Conservation (phyloP, 2,329 filamentous ascomycete genomes). For the Cercospora sp. region DNA sequence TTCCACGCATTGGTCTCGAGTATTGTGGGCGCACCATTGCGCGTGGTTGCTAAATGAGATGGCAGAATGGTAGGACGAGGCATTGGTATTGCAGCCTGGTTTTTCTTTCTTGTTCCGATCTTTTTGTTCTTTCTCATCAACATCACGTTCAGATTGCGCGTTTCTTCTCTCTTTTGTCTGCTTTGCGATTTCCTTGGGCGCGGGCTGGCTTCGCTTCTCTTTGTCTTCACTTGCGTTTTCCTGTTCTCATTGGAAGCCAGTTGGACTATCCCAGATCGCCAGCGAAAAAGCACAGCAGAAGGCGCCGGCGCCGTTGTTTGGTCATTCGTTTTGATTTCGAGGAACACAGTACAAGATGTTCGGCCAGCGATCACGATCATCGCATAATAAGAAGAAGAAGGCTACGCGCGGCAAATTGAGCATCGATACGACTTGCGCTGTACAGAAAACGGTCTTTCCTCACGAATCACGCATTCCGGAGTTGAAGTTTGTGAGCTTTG, state of each 20-base stretch:
- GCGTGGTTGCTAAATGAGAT: neutral
- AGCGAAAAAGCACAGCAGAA: neutral
- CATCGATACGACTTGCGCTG: conserved; percentile 69
- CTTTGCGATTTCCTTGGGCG: neutral
- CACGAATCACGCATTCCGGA: conserved; percentile 35
- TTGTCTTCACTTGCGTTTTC: neutral
- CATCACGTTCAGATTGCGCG: neutral
- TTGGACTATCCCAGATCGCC: neutral
- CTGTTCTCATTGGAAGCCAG: neutral
- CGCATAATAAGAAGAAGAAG: conserved; percentile 12
- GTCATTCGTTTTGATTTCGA: neutral
- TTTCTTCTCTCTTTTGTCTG: neutral
- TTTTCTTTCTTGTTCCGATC: neutral
- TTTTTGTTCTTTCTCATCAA: conserved; percentile 1
- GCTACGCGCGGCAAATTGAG: conserved; percentile 24
- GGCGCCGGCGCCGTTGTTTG: neutral
- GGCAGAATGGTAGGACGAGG: neutral
- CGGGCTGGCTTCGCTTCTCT: conserved; percentile 2
- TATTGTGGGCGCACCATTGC: neutral
- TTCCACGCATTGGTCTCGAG: neutral
- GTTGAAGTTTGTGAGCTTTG: conserved; percentile 30
- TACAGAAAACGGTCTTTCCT: conserved; percentile 47
- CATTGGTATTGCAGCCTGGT: neutral
- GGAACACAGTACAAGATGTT: conserved; percentile 13
- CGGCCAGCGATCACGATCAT: conserved; percentile 2